Conservation (phyloP, 345 rosid genomes). For the Atalantia buxifolia region DNA sequence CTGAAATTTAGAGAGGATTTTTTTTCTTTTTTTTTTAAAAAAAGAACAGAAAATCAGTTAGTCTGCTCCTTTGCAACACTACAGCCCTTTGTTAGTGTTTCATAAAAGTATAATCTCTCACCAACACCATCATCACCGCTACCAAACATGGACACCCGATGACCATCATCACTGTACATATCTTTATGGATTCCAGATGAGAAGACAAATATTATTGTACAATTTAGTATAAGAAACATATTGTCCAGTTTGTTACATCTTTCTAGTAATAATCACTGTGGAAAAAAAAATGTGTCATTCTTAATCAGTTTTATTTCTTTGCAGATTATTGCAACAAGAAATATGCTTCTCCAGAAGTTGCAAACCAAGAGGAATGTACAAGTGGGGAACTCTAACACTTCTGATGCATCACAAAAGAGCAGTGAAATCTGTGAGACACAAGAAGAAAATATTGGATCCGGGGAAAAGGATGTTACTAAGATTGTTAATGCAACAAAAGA, state of each 20-base stretch:
- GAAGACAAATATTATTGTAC: not conserved
- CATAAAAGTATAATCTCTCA: not conserved
- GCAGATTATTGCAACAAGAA: conserved; percentile 61
- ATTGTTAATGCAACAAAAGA: conserved; percentile 26
- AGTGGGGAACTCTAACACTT: conserved; percentile 13
- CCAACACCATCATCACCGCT: not conserved
- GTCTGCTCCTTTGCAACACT: not conserved
- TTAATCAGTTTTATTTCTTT: not conserved
- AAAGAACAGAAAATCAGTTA: not conserved
- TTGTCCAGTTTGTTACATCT: not conserved
- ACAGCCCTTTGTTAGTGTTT: not conserved
- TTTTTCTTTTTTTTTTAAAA: not conserved
- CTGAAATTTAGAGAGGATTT: not conserved
- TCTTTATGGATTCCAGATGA: not conserved
- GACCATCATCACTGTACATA: not conserved
- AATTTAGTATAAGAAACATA: not conserved
- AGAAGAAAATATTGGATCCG: conserved; percentile 12
- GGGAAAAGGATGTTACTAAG: conserved; percentile 16
- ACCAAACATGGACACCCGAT: not conserved
- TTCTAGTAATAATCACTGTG: not conserved
- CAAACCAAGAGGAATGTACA: conserved; percentile 33
- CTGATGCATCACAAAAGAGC: conserved; percentile 19
- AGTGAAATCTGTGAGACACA: conserved; percentile 8
- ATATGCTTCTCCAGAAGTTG: conserved; percentile 49
- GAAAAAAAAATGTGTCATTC: not conserved